Conservation (phyloP, 352 stramenopile genomes). For the Phytophthora litchii region DNA sequence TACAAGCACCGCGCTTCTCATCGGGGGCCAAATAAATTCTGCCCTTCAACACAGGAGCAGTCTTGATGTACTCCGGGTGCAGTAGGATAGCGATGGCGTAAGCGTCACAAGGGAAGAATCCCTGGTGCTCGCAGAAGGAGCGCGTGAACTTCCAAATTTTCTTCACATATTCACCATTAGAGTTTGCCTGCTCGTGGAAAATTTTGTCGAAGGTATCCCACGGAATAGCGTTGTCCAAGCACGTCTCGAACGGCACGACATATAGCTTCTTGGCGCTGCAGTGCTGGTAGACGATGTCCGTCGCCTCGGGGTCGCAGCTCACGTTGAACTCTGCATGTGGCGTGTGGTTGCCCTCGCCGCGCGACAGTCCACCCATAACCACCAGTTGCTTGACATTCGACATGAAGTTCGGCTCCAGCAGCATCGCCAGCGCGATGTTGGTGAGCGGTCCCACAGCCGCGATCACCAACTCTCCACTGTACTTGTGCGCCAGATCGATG, state of each 20-base stretch:
- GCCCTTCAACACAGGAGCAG: constrained; percentile 44
- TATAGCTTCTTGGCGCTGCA: constrained; percentile 62
- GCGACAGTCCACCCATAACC: constrained; percentile 77
- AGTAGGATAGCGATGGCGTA: constrained; percentile 77
- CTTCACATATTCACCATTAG: constrained; percentile 55
- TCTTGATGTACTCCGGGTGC: constrained; percentile 59
- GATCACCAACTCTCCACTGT: constrained; percentile 77
- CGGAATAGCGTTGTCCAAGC: constrained; percentile 52
- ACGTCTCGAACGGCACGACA: constrained; percentile 79
- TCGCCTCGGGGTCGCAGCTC: constrained; percentile 80
- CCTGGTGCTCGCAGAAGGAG: constrained; percentile 42
- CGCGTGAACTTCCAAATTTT: constrained; percentile 69
- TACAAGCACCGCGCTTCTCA: constrained; percentile 52
- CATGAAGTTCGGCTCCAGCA: constrained; percentile 74
- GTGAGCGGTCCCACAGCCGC: constrained; percentile 76
- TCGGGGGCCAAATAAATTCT: constrained; percentile 62
- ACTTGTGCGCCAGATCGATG: constrained; percentile 57
- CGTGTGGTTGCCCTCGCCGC: constrained; percentile 74
- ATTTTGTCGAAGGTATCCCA: constrained; percentile 76
- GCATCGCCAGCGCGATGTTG: constrained; percentile 78
- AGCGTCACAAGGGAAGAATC: constrained; percentile 76
- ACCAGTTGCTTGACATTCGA: constrained; percentile 65
- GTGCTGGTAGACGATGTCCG: constrained; percentile 75
- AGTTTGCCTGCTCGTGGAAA: constrained; percentile 50
- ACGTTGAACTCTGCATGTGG: constrained; percentile 82